Evolutionary conservation across 2,329 filamentous ascomycete species (phyloP).

Genomic region (Trichoderma atrobrunneum): DNA sequence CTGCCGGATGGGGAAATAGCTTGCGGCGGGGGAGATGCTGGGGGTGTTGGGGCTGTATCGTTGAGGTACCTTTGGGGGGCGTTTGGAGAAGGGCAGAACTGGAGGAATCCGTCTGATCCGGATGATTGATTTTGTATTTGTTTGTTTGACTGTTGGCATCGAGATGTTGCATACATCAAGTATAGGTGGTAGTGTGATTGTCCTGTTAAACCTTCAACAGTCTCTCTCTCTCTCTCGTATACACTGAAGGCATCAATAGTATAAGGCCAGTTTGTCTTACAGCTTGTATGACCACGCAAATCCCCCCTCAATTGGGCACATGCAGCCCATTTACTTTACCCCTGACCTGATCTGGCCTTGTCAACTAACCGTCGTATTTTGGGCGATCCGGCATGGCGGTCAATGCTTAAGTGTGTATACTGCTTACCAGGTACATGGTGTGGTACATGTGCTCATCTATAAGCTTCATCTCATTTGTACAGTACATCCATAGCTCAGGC

Average conservation of each 20-base stretch:
- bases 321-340: background rate
- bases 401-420: too few relatives aligned
- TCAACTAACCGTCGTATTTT: background rate
- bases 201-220: background rate
- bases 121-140: background rate
- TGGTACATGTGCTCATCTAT: background rate
- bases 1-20: conserved; percentile 6
- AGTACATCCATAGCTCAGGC: background rate
- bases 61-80: background rate
- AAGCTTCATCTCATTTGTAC: background rate
- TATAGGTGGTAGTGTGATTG: background rate
- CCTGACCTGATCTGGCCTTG: background rate
- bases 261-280: background rate
- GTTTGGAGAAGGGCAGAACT: background rate
- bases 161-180: too few relatives aligned
- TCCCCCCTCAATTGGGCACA: background rate
- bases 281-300: background rate
- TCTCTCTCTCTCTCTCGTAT: background rate
- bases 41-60: background rate
- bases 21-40: background rate
- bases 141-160: background rate
- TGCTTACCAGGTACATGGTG: background rate
- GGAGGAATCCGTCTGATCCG: background rate
- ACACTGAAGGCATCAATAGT: too few relatives aligned
- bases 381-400: background rate